Conservation (phyloP, 768 basidiomycete species). For the Coprinopsis sp. region DNA sequence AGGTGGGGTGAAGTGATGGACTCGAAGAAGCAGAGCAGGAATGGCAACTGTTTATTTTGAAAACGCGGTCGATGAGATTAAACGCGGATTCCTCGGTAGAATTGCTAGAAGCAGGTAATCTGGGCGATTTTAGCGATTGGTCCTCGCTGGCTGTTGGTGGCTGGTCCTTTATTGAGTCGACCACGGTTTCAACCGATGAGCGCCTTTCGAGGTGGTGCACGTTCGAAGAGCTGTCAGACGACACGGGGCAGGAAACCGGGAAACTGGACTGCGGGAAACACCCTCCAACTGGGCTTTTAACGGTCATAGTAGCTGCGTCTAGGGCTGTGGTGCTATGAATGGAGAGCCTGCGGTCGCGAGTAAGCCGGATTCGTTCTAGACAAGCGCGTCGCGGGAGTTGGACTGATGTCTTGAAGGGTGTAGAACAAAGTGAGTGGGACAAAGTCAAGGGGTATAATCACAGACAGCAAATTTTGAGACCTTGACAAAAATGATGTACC, state of each 20-base stretch:
- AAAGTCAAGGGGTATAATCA: background rate
- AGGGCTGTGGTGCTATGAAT: conserved; percentile 6
- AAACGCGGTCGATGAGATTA: conserved; percentile 1
- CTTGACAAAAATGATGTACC: no score
- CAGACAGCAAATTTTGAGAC: no score
- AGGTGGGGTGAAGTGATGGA: no score
- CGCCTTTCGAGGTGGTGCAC: background rate
- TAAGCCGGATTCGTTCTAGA: background rate
- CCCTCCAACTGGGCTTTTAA: background rate
- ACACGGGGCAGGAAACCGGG: no score
- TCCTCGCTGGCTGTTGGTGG: conserved; percentile 5
- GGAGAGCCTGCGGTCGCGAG: background rate
- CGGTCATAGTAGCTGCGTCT: background rate
- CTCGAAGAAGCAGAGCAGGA: conserved; percentile 4
- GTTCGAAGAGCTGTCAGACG: background rate
- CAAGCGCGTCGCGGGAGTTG: background rate
- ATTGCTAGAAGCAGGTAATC: conserved; percentile 1
- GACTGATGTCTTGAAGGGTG: conserved; percentile 1
- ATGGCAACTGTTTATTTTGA: conserved; percentile 5
- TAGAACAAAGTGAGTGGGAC: background rate
- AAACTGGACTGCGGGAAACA: background rate
- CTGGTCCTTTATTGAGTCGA: background rate
- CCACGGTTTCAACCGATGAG: conserved; percentile 1
- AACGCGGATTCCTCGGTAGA: conserved; percentile 9
- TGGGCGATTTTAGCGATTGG: conserved; percentile 11